Conservation (phyloP, 257 asterid species). For the Salvia hispanica region DNA sequence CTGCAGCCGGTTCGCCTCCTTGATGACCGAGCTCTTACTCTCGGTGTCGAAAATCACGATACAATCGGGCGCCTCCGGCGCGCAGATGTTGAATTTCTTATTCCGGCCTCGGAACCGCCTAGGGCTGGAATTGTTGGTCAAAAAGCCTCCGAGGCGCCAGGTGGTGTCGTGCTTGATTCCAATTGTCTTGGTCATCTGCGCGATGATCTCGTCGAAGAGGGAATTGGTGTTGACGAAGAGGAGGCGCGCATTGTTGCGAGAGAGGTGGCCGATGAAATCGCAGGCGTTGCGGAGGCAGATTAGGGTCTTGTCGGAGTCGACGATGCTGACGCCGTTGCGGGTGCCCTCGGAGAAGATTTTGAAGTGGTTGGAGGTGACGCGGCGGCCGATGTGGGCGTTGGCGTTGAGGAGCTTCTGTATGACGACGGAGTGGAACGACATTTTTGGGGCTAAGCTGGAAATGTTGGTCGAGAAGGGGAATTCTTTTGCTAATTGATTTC, state of each 20-base stretch:
- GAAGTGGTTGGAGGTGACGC: constrained; percentile 86
- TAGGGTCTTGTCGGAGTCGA: constrained; percentile 84
- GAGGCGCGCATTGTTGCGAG: constrained; percentile 65
- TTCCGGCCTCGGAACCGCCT: constrained; percentile 80
- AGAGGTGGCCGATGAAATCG: constrained; percentile 76
- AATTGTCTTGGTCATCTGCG: constrained; percentile 63
- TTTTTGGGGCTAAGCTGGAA: constrained; percentile 29
- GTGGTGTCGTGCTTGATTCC: constrained; percentile 73
- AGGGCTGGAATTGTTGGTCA: constrained; percentile 86
- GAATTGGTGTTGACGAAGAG: constrained; percentile 86
- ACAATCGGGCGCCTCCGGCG: constrained; percentile 81
- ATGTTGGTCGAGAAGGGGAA: constrained; percentile 1
- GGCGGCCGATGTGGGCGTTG: constrained; percentile 88
- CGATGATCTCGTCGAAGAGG: constrained; percentile 76
- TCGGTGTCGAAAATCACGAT: constrained; percentile 85
- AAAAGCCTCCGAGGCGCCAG: constrained; percentile 96
- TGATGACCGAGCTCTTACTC: constrained; percentile 75
- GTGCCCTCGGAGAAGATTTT: constrained; percentile 80
- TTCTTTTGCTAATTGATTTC: constrained; percentile 27
- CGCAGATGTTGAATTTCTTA: constrained; percentile 68
- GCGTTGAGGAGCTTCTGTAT: constrained; percentile 84
- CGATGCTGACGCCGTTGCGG: constrained; percentile 66
- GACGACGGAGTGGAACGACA: constrained; percentile 80
- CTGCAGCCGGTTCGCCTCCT: constrained; percentile 77
- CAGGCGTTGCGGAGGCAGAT: constrained; percentile 92